Percentiles rank a stretch among this genome's conserved stretches.
Evolutionary conservation across 208 protist genomes (phyloP).

Genomic region (Trypanosoma avium): DNA sequence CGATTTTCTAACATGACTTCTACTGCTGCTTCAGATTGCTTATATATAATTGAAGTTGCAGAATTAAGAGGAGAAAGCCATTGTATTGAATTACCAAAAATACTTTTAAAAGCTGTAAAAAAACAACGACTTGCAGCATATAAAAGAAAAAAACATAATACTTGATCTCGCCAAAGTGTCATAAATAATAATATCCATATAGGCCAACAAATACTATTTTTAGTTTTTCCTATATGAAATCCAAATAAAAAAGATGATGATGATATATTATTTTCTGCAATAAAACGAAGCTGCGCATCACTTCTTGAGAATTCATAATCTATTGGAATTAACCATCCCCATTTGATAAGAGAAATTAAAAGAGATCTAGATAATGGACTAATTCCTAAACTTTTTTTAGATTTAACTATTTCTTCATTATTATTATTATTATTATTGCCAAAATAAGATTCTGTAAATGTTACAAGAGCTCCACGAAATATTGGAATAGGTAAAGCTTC

Average conservation of each 20-base stretch:
- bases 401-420: not conserved
- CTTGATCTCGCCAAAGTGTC: slow-evolving; percentile 10
- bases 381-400: slow-evolving; percentile 39
- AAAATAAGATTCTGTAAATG: slow-evolving; percentile 30
- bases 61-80: slow-evolving; percentile 10
- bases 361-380: slow-evolving; percentile 57
- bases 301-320: slow-evolving; percentile 36
- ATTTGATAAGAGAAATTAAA: slow-evolving; percentile 45
- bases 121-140: slow-evolving; percentile 13
- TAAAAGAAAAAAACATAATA: slow-evolving; percentile 10
- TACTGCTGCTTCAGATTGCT: slow-evolving; percentile 39
- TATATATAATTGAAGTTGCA: slow-evolving; percentile 40
- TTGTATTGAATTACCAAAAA: slow-evolving; percentile 17
- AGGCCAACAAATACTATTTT: not conserved
- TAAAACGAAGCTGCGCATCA: slow-evolving; percentile 15
- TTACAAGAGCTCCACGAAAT: slow-evolving; percentile 34
- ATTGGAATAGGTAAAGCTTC: slow-evolving; percentile 47
- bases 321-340: slow-evolving; percentile 61
- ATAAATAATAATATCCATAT: slow-evolving; percentile 3
- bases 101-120: not conserved
- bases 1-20: slow-evolving; percentile 38
- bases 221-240: not conserved
- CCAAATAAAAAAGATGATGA: slow-evolving; percentile 3
- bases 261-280: not conserved
- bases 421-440: not conserved